Base-by-base conservation (phyloP, 371 early-diverging fungal species). In the Mucor ambiguus region DNA sequence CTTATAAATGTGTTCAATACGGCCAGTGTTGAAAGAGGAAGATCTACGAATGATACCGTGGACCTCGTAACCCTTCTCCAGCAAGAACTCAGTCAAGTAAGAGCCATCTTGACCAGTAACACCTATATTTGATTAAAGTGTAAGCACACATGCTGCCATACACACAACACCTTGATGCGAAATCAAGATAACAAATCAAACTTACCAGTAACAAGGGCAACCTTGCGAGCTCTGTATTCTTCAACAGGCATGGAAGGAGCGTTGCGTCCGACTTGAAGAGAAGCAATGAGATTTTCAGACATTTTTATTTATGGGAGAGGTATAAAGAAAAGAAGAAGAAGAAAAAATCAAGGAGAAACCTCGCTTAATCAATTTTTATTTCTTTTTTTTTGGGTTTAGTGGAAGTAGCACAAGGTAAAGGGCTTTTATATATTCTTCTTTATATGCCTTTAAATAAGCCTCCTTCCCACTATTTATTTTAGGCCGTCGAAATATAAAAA, bases 21-120 rank as follows among this genome's bases (percentile, higher is more conserved):
- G 81, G 24, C 90, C 89, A 35, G 93, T 93, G 76, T 94, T 94
- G 84, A 93, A 92, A 9, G 92, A 91, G 48, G 91, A 90, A 18
- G 92, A 92, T 43, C 93, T 80, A 58, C 94, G 88, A 61, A 94
- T 92, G 69, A 94, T 89, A 66, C 94, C 94, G 63, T 94, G 94
- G 12, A 94, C 94, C 61, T 83, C 85, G 72, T 94, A 94, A 64
- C 92, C 93, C 80, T 92, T 92, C 44, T 73, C 73, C 65, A 93
- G 74, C 41, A 93, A 80, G 37, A 92, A 86, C 71, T 94, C 94
- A 0, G 89, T 82, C 52, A 93, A 82, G 74, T 93, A 93, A 58
- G 88, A 88, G 52, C 94, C 94, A 77, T 92, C 94, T 77, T 93
- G 94, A 58, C 94, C 93, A 63, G 92, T 93, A 67, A 93, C 90